A percentile compares a stretch with the other conserved stretches of the same genome.
These are phyloP conservation scores for Venturia asperata DNA, from an alignment of 2,329 filamentous ascomycete genomes.

Conservation along the genomic window DNA sequence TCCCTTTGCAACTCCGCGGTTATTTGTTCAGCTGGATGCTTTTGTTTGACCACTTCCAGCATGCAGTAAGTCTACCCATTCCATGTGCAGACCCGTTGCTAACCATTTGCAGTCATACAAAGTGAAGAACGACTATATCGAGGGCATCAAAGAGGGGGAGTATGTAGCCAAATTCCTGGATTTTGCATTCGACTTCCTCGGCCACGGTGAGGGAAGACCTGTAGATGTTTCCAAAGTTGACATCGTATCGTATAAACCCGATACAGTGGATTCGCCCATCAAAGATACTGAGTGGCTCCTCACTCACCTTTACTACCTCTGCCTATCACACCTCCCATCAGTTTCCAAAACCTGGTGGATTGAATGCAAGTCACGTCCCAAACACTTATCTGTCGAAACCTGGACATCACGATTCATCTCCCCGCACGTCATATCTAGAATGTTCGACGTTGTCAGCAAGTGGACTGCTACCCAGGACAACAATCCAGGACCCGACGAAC, in stretches of 20 bases:
- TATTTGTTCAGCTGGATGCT: constrained; percentile 88
- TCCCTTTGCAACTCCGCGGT: constrained; percentile 63
- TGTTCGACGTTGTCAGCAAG: constrained; percentile 58
- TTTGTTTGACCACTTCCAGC: constrained; percentile 76
- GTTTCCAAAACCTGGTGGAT: constrained; percentile 81
- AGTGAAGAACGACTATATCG: constrained; percentile 72
- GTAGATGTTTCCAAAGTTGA: constrained; percentile 65
- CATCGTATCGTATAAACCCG: constrained; percentile 55
- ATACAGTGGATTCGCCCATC: constrained; percentile 53
- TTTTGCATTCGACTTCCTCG: constrained; percentile 78
- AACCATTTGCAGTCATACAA: constrained; percentile 56
- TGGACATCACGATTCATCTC: constrained; percentile 87
- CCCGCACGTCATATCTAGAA: constrained; percentile 57
- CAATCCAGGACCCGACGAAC: constrained; percentile 38
- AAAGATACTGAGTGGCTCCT: constrained; percentile 76
- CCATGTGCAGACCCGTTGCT: constrained; percentile 22
- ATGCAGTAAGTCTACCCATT: constrained; percentile 44
- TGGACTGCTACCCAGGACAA: constrained; percentile 50
- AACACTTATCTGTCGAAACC: constrained; percentile 65
- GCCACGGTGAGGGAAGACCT: constrained; percentile 65
- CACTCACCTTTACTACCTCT: constrained; percentile 77
- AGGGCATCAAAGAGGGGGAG: constrained; percentile 67
- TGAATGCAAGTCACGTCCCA: constrained; percentile 70
- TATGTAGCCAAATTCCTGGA: constrained; percentile 63
- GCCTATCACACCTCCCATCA: constrained; percentile 67